Base-by-base conservation (phyloP, 768 basidiomycete species). In the Rhizopogon sp. region DNA sequence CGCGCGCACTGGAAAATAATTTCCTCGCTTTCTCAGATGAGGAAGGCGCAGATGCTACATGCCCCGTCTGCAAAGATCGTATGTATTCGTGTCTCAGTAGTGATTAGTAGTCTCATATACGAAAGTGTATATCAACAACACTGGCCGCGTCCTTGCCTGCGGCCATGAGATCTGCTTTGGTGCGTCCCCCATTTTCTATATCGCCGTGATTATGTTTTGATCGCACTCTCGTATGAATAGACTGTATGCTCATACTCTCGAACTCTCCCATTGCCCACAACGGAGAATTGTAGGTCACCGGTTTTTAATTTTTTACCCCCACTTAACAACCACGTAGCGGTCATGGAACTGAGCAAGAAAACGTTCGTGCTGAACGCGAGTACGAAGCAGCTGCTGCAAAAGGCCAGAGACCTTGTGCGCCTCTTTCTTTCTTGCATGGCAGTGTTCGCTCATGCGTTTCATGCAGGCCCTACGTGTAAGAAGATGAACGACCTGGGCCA, bases 11-110 rank as follows among this genome's bases (percentile, higher is more conserved):
- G 8, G 74, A 74, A 0, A 66, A 67, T 4, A 74, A 79, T 47
- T 57, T 70, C 22, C 60, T 77, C 4, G 77, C 78, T 37, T 79
- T 78, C 50, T 72, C 75, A 0, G 80, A 80, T 42, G 79, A 79
- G 39, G 63, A 62, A 10, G 78, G 79, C 33, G 76, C 71, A 10
- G 78, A 76, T 17, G 62, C 71, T 1, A 72, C 69, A 41, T 93
- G 90, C 60, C 78, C 85, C 0, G 78, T 85, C 39, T 93, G 90
- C 64, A 71, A 78, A 52, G 89, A 91, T 49, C 66, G 84, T 85
- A 62, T 43, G 76, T 61, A 55, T 52, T 14, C 9, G 31, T 31
- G 17, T 50, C 13, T 22, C 43, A n/a, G 39, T 17, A 29, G 17
- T 51, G 35, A 28, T 50, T 51, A 29, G 7, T 20, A 14, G 28